Percentiles rank a stretch among this genome's conserved stretches.
Conservation (phyloP, 768 basidiomycete species). For the Tephrocybe sp. region DNA sequence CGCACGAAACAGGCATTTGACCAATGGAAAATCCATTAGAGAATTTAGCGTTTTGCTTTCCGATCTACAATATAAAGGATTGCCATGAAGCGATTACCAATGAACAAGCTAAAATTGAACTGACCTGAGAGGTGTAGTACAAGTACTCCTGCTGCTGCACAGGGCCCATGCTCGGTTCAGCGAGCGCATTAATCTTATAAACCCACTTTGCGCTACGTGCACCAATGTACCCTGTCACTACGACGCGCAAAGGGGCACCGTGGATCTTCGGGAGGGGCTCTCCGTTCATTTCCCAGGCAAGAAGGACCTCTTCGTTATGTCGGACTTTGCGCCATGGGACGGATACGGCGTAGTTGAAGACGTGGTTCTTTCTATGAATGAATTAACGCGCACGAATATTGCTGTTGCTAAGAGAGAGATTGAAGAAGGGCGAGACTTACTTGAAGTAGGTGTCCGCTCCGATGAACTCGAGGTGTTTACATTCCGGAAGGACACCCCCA, state of each 20-base stretch:
- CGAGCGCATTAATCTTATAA: slow-evolving; percentile 47
- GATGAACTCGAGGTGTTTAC: slow-evolving; percentile 51
- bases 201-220: slow-evolving; percentile 55
- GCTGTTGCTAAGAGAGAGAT: not conserved
- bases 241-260: slow-evolving; percentile 46
- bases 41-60: slow-evolving; percentile 50
- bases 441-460: slow-evolving; percentile 59
- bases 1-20: slow-evolving; percentile 57
- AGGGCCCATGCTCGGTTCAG: slow-evolving; percentile 46
- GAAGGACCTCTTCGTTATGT: slow-evolving; percentile 43
- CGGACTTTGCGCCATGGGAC: slow-evolving; percentile 48
- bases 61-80: slow-evolving; percentile 28
- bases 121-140: slow-evolving; percentile 47
- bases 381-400: not conserved
- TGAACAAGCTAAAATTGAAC: not conserved
- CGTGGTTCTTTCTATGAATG: slow-evolving; percentile 27
- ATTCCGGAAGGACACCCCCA: slow-evolving; percentile 45
- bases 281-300: slow-evolving; percentile 55
- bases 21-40: slow-evolving; percentile 57
- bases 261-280: slow-evolving; percentile 48
- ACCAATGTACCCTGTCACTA: slow-evolving; percentile 53
- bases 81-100: not conserved
- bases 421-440: slow-evolving; percentile 20
- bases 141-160: slow-evolving; percentile 53
- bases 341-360: slow-evolving; percentile 42